Percentiles rank a stretch among this genome's conserved stretches.
phyloP scores from a whole-genome alignment of 768 basidiomycete species.

The Glaciozyma martinii region DNA sequence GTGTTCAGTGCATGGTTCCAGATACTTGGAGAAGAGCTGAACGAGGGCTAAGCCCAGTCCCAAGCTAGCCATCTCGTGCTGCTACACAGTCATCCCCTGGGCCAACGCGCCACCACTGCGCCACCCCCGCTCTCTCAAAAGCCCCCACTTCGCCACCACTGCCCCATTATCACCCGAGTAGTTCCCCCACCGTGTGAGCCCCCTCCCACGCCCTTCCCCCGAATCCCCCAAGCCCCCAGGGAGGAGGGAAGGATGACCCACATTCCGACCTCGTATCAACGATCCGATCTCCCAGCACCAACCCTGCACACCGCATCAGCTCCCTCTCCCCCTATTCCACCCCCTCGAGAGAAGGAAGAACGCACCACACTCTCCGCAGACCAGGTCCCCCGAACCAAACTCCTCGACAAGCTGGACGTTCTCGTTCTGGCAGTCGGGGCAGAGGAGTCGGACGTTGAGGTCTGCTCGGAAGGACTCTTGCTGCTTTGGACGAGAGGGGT shows the following conservation, averaged over 20 bases:
- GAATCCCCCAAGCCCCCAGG: not conserved
- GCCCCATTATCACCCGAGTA: not conserved
- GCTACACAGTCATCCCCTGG: not conserved
- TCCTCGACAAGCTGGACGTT: slow-evolving; percentile 94
- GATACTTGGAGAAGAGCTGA: not conserved
- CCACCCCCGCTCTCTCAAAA: not conserved
- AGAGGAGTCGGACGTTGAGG: slow-evolving; percentile 47
- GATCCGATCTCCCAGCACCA: slow-evolving; percentile 89
- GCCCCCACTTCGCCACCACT: not conserved
- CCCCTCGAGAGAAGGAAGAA: not conserved
- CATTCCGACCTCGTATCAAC: slow-evolving; percentile 99
- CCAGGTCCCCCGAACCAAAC: slow-evolving; percentile 89
- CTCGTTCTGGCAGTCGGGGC: slow-evolving; percentile 89
- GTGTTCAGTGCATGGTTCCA: slow-evolving; percentile 4
- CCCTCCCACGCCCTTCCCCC: not conserved
- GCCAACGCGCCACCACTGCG: not conserved
- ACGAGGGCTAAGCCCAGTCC: not conserved
- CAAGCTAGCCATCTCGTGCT: too few species aligned
- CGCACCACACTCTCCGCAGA: slow-evolving; percentile 71
- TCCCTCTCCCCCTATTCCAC: not conserved
- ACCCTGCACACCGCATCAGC: slow-evolving; percentile 41
- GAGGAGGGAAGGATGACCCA: slow-evolving; percentile 45
- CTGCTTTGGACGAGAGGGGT: slow-evolving; percentile 13
- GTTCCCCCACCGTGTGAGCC: not conserved
- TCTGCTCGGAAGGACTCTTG: slow-evolving; percentile 24